Conservation (phyloP, 768 basidiomycete genomes). For the Crassisporium funariophilum region DNA sequence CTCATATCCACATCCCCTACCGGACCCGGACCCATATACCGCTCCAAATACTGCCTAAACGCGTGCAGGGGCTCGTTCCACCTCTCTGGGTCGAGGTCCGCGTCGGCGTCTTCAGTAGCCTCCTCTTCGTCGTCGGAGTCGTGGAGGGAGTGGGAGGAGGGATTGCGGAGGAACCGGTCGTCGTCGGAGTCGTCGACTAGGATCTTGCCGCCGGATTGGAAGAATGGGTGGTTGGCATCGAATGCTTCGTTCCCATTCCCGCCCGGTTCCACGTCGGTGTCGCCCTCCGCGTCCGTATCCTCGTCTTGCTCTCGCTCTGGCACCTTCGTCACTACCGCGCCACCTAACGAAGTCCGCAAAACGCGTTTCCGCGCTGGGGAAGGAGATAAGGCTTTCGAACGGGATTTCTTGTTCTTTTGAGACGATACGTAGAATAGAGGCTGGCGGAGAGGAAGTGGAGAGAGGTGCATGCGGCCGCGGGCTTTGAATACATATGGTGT, state of each 20-base stretch:
- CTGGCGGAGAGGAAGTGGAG: conserved; percentile 25
- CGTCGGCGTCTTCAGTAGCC: conserved; percentile 15
- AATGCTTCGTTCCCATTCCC: conserved; percentile 24
- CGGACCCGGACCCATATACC: conserved; percentile 23
- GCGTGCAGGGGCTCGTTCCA: conserved; percentile 35
- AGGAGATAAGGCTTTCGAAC: conserved; percentile 1
- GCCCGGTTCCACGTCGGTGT: conserved; percentile 25
- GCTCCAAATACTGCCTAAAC: conserved; percentile 33
- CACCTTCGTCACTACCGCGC: not conserved
- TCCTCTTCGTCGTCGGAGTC: conserved; percentile 15
- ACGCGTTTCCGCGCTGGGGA: not conserved
- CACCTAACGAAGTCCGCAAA: not conserved
- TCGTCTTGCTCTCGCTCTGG: conserved; percentile 3
- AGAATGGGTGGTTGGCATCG: conserved; percentile 23
- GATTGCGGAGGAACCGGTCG: too few species aligned
- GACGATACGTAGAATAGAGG: conserved; percentile 16
- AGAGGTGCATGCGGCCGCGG: conserved; percentile 43
- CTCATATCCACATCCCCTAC: conserved; percentile 18
- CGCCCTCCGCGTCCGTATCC: conserved; percentile 20
- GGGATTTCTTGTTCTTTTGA: not conserved
- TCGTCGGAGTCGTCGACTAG: conserved; percentile 21
- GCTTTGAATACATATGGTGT: conserved; percentile 63
- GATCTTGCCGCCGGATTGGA: conserved; percentile 9
- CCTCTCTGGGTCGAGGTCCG: conserved; percentile 18
- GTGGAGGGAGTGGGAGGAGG: too few species aligned